These are phyloP conservation scores for Kurtzmaniella quercitrusa DNA, from an alignment of 1,139 yeast species.

Conservation along the genomic window DNA sequence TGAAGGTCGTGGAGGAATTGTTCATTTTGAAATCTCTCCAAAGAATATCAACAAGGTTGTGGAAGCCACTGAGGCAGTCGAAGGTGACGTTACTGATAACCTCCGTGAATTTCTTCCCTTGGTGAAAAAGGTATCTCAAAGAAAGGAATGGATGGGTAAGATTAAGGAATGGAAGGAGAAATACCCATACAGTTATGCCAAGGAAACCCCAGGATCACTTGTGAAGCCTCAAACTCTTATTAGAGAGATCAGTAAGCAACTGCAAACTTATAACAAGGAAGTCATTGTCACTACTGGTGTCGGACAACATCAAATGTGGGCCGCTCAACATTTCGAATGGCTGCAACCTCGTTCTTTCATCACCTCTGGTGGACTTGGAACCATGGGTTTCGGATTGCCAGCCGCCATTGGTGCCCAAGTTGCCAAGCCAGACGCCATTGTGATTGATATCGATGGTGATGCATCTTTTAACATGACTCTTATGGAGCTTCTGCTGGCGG, in stretches of 20 bases:
- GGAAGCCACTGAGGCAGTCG: conserved; percentile 94
- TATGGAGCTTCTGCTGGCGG: conserved; percentile 89
- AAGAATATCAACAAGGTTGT: conserved; percentile 97
- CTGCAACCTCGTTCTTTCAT: conserved; percentile 86
- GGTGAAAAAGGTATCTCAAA: conserved; percentile 53
- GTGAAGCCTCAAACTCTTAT: conserved; percentile 94
- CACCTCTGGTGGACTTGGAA: conserved; percentile 97
- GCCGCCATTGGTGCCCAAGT: conserved; percentile 98
- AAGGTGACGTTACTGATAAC: conserved; percentile 89
- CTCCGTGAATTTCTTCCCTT: conserved; percentile 69
- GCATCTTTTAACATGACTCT: conserved; percentile 98
- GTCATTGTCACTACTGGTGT: conserved; percentile 95
- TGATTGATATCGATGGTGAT: conserved; percentile 96
- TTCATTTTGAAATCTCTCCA: conserved; percentile 93
- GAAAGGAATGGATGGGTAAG: conserved; percentile 76
- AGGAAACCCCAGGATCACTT: conserved; percentile 71
- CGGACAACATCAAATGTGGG: conserved; percentile 99
- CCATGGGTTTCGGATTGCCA: conserved; percentile 97
- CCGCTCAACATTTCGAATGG: conserved; percentile 97
- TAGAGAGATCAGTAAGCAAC: conserved; percentile 70
- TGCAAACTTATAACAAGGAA: conserved; percentile 61
- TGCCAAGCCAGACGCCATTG: conserved; percentile 90
- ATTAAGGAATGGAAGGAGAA: conserved; percentile 79
- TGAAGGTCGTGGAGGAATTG: conserved; percentile 89
- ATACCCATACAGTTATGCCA: conserved; percentile 79